Evolutionary conservation across 2,329 filamentous ascomycete genomes (phyloP).

Genomic region (Fusarium keratoplasticum): DNA sequence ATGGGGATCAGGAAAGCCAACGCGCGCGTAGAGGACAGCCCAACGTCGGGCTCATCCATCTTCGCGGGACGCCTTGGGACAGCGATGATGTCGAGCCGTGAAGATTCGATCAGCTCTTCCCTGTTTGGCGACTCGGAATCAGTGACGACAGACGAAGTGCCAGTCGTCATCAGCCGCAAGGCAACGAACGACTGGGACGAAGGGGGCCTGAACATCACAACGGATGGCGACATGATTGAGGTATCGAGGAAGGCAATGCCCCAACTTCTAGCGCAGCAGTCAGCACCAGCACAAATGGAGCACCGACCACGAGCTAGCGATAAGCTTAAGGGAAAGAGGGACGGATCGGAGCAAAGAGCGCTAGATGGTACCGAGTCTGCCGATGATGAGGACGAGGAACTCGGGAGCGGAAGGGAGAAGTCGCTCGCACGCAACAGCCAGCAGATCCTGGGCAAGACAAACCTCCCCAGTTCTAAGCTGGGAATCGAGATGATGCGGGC

Average conservation of each 20-base stretch:
- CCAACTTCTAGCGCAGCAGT: conserved; percentile 69
- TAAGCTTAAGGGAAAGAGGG: conserved; percentile 78
- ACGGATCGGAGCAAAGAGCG: conserved; percentile 78
- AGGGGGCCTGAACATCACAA: conserved; percentile 78
- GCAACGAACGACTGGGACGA: conserved; percentile 83
- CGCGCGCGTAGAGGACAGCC: conserved; percentile 79
- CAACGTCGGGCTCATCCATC: conserved; percentile 80
- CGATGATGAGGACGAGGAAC: conserved; percentile 94
- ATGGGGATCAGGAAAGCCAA: conserved; percentile 75
- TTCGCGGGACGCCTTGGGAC: conserved; percentile 78
- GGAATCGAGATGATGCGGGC: conserved; percentile 98
- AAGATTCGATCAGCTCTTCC: conserved; percentile 89
- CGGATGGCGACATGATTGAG: conserved; percentile 58
- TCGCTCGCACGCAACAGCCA: conserved; percentile 61
- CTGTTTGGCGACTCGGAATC: conserved; percentile 89
- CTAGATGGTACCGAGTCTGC: conserved; percentile 85
- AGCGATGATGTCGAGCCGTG: conserved; percentile 84
- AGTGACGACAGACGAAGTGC: conserved; percentile 80
- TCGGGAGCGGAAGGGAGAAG: conserved; percentile 65
- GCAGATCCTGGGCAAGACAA: conserved; percentile 58
- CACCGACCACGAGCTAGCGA: conserved; percentile 73
- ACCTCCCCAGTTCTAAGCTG: conserved; percentile 84
- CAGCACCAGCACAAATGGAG: conserved; percentile 73
- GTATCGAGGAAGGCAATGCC: conserved; percentile 59
- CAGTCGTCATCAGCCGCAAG: conserved; percentile 80